phyloP scores from a whole-genome alignment of 2,329 filamentous ascomycete genomes.

The Aspergillus niger region DNA sequence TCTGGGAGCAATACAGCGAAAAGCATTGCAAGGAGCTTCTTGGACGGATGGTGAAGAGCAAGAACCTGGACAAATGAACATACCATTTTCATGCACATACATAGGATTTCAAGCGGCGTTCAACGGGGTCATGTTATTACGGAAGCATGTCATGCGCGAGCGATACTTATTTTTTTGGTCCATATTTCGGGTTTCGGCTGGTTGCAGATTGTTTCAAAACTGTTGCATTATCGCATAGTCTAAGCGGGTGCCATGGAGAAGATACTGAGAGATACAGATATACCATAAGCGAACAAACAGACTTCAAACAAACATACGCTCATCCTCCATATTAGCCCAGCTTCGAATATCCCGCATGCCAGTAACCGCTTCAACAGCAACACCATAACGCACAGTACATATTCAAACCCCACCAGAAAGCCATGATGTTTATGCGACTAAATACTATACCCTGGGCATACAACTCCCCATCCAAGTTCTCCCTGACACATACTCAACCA shows the following conservation, averaged over 20 bases:
- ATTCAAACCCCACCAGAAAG: background rate
- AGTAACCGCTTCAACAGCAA: background rate
- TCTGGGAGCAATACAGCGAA: constrained; percentile 67
- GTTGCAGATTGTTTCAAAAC: background rate
- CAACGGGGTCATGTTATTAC: background rate
- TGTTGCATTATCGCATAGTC: background rate
- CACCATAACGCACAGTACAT: background rate
- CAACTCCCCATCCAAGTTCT: no score
- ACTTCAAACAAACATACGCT: background rate
- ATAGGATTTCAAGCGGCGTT: background rate
- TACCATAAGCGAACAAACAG: background rate
- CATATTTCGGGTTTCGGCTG: background rate
- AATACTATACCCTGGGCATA: background rate
- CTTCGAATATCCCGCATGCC: background rate
- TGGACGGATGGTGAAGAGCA: constrained; percentile 62
- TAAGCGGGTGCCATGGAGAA: background rate
- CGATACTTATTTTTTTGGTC: no score
- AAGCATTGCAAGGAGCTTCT: constrained; percentile 66
- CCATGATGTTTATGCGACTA: background rate
- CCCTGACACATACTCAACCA: no score
- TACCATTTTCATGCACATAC: background rate
- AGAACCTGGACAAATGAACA: constrained; percentile 57
- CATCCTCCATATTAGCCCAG: background rate
- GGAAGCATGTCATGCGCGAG: background rate
- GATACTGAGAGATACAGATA: background rate